Percentiles rank a stretch among this genome's conserved stretches.
These are phyloP conservation scores for Gryganskiella cystojenkinii DNA, from an alignment of 192 early-diverging fungal species.

Conservation along the genomic window DNA sequence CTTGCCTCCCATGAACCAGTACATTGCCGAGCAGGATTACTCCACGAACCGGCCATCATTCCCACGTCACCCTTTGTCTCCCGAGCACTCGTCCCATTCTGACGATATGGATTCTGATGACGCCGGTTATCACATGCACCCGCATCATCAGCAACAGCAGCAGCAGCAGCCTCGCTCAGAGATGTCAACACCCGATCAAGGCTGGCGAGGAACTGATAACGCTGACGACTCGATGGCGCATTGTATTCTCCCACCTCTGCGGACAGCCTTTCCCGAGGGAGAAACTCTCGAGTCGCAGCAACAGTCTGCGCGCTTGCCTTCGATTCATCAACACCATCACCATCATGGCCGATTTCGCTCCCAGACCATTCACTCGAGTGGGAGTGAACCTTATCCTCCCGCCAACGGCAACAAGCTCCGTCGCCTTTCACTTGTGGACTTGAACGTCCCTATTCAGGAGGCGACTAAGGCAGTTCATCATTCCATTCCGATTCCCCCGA, in stretches of 20 bases:
- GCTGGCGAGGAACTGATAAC: neutral
- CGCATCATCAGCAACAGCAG: no score
- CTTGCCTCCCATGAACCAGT: neutral
- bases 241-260: constrained; percentile 34
- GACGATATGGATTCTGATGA: constrained; percentile 39
- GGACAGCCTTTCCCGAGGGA: constrained; percentile 19
- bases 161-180: no score
- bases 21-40: neutral
- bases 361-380: constrained; percentile 14
- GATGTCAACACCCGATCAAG: neutral
- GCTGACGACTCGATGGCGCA: constrained; percentile 11
- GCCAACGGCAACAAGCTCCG: constrained; percentile 24
- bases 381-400: constrained; percentile 8
- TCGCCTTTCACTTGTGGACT: constrained; percentile 40
- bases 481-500: neutral
- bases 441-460: constrained; percentile 44
- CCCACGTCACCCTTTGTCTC: constrained; percentile 34
- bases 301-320: constrained; percentile 16
- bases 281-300: no score
- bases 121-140: constrained; percentile 4
- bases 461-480: constrained; percentile 24
- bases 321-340: no score
- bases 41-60: constrained; percentile 5
- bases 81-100: constrained; percentile 33
- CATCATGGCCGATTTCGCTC: constrained; percentile 22